These are phyloP conservation scores for Eucalyptus tenuipes DNA, from an alignment of 345 rosid genomes.

Conservation along the genomic window DNA sequence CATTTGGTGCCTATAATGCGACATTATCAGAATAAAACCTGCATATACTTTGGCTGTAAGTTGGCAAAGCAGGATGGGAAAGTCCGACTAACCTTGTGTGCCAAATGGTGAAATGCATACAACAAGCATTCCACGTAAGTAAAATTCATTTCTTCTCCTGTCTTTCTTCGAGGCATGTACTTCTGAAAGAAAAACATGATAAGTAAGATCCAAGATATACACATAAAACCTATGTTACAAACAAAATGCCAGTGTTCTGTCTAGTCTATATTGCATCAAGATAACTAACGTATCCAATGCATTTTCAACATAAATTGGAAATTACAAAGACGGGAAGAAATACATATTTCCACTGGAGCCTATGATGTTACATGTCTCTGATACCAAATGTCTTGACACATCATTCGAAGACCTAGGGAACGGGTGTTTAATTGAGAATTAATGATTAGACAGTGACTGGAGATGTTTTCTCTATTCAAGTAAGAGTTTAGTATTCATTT, in stretches of 20 bases:
- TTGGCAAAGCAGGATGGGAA: not conserved
- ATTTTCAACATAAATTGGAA: not conserved
- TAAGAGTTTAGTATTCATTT: not conserved
- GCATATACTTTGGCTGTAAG: not conserved
- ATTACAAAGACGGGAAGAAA: not conserved
- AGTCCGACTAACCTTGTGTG: conserved; percentile 61
- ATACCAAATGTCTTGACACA: not conserved
- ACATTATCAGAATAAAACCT: conserved; percentile 11
- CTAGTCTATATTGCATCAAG: not conserved
- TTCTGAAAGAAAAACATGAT: conserved; percentile 33
- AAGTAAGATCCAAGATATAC: not conserved
- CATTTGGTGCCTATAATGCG: conserved; percentile 77
- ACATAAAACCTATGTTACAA: not conserved
- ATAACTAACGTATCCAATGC: not conserved
- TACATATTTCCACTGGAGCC: not conserved
- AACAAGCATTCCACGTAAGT: conserved; percentile 91
- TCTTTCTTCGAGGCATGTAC: conserved; percentile 89
- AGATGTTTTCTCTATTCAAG: not conserved
- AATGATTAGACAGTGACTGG: not conserved
- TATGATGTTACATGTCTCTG: not conserved
- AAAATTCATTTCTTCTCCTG: conserved; percentile 93
- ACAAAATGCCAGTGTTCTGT: not conserved
- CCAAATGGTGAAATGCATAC: conserved; percentile 81
- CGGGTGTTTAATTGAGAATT: not conserved
- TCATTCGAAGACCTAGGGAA: not conserved